Evolutionary conservation across 768 basidiomycete species (phyloP), one percentile per base, ranked within the genome.

Genomic region (Boletus reticuloceps): DNA sequence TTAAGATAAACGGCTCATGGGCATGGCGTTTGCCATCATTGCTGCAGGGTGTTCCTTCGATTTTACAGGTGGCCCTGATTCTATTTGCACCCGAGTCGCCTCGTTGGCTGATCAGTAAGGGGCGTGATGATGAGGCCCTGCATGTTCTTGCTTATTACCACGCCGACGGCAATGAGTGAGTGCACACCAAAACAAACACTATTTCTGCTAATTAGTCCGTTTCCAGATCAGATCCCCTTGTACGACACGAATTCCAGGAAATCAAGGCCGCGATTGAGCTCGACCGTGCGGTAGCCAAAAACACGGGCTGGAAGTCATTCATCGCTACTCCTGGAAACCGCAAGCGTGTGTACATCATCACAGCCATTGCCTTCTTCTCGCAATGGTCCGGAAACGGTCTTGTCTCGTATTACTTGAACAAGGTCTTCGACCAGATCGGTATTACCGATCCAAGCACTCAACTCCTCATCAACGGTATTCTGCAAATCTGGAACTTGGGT

Each of bases 331-430:
- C 77, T 29, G 91, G 89, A 49, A 93, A 93, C 79, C 75, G 82
- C 59, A 84, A 77, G 70, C 88, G 91, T 54, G 79, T 92, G 79
- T 73, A 80, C 52, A 87, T 91, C 69, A 87, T 92, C 69, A 67
- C 88, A 58, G 86, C 85, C 45, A 75, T 91, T 52, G 88, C 87
- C 45, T 88, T 88, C 79, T 90, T 91, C 79, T 90, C 88, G 3
- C 87, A 89, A 63, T 91, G 88, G 89, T 90, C 87, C 11, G 89
- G 88, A 14, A 91, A 91, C 63, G 89, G 89, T 65, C 85, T 92
- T 51, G 85, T 89, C 48, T 89, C 87, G 8, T 91, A 86, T 77
- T 92, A 92, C 76, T 82, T 92, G 64, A 85, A 77, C 73, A 77
- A 81, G 69, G 85, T 92, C 49, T 83, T 93, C 69, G 69, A 78